phyloP scores from a whole-genome alignment of 768 basidiomycete genomes.

The Cystofilobasidium bisporidii region DNA sequence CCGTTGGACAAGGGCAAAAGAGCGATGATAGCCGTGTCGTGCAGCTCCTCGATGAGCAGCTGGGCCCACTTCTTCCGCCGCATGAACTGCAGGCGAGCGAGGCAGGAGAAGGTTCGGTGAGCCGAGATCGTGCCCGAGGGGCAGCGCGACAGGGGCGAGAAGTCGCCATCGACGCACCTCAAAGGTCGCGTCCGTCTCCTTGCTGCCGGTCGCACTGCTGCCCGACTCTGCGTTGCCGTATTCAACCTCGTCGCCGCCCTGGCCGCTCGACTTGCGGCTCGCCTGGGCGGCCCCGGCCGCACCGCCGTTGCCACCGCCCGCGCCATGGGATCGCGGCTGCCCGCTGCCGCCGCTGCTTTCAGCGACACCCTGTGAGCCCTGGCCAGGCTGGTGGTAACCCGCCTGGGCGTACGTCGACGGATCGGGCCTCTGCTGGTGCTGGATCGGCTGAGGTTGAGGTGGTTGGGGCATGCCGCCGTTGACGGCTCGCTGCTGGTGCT shows the following conservation, averaged over 20 bases:
- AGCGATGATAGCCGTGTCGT: slow-evolving; percentile 61
- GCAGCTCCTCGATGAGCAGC: slow-evolving; percentile 62
- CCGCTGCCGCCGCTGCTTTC: too few species aligned
- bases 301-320: not conserved
- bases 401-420: not conserved
- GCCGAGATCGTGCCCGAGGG: not conserved
- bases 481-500: not conserved
- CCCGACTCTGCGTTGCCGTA: not conserved
- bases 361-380: not conserved
- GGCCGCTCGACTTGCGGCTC: not conserved
- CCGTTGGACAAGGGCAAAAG: slow-evolving; percentile 48
- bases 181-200: not conserved
- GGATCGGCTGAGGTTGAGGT: not conserved
- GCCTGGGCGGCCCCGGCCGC: not conserved
- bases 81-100: slow-evolving; percentile 51
- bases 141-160: not conserved
- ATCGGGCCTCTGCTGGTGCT: not conserved
- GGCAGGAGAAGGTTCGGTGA: not conserved
- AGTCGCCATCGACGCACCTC: slow-evolving; percentile 9
- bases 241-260: not conserved
- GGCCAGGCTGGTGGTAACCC: not conserved
- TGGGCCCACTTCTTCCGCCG: slow-evolving; percentile 82
- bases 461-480: not conserved
- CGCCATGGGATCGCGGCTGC: not conserved
- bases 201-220: not conserved